Evolutionary conservation across 78 protist genomes (phyloP), one percentile per base, ranked within the genome.

Genomic region (Dictyostelium purpureum): DNA sequence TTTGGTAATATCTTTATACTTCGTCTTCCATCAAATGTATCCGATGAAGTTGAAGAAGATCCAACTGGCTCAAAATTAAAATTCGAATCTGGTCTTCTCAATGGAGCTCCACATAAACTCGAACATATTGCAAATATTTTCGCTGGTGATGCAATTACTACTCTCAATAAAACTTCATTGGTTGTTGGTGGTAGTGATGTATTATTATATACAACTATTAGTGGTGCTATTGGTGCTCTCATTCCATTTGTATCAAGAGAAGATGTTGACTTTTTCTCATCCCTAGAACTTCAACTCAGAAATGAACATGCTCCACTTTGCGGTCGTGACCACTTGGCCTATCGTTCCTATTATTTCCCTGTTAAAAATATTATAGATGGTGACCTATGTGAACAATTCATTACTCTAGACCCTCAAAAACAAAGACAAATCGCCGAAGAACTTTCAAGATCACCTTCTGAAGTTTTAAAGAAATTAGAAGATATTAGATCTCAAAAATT

Each of bases 311-410:
- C 97, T 7, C 94, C 98, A 59, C 47, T 97, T 24, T 69, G 89
- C 18, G 98, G 98, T 16, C 89, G 98, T 56, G 98, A 97, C 77
- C 99, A 98, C 59, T 83, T 97, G 45, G 6, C 96, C 42, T 98
- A 83, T 94, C 91, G 99, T 43, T 96, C 98, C 49, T 78, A 71
- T 75, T 98, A 96, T 67, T 87, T 89, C 95, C 99, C 99, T 11
- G 96, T 93, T 61, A 98, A 98, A 95, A 87, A 87, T 69, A 96
- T 96, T 6, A 78, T 97, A 6, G 99, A 98, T 89, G 99, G 99
- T 19, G 99, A 97, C 69, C 90, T 98, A 28, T 97, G 98, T 81
- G 98, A 97, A 87, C 91, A 78, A 77, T 98, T 70, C 52, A 45
- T 21, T 9, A 2, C 79, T 1, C 77, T 98, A n/a, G 75, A 87